Base-by-base conservation (phyloP, 768 basidiomycete species). In the Auricularia heimuer region DNA sequence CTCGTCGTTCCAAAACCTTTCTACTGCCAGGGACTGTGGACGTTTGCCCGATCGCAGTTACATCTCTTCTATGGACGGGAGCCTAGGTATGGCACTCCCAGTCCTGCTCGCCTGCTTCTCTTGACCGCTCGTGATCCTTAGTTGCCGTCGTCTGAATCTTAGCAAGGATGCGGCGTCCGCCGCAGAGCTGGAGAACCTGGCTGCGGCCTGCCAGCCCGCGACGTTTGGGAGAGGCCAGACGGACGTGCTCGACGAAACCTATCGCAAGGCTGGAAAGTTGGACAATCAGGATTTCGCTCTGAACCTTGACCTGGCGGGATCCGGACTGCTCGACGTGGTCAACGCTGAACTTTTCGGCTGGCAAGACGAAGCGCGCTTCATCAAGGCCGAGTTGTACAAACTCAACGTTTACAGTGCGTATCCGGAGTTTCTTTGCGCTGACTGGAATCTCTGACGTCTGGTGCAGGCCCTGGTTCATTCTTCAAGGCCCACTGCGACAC, bases 401-500 rank as follows among this genome's bases (percentile, higher is more conserved):
- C 69, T 82, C 62, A 80, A 81, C 58, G 76, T 82, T 1, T 81
- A 82, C 62, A 76, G 81, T 80, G 64, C 10, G 56, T n/a, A n/a
- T n/a, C n/a, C n/a, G n/a, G n/a, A n/a, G n/a, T n/a, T n/a, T n/a
- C n/a, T n/a, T n/a, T n/a, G n/a, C n/a, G n/a, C n/a, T n/a, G n/a
- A n/a, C n/a, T n/a, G n/a, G n/a, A n/a, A n/a, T n/a, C n/a, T n/a
- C n/a, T n/a, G n/a, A 61, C 37, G 60, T 1, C 3, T 29, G 60
- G 29, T 4, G 33, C 10, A 34, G 54, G 24, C 54, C 54, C 34
- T 29, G 39, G 39, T 42, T 16, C 8, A 0, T 82, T 81, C 69
- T 84, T 83, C 76, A 82, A 81, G 67, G 47, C 78, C 0, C 83
- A 83, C 67, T 74, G 77, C 47, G 83, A 83, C 65, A 82, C 82